Conservation (phyloP, 2,329 filamentous ascomycete genomes). For the Alternaria incomplexa region DNA sequence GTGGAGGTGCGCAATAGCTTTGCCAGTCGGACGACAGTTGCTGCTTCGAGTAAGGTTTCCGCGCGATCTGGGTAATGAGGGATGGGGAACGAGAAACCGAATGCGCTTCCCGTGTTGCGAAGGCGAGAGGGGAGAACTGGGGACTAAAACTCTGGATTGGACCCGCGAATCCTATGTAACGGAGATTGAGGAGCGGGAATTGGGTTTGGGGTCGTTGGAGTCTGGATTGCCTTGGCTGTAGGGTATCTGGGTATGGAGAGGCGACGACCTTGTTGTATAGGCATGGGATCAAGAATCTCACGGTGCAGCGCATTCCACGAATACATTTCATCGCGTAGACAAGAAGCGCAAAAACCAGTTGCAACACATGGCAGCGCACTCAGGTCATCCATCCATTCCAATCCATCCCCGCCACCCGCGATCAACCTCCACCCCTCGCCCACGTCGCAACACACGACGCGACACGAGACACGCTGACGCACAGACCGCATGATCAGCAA, state of each 20-base stretch:
- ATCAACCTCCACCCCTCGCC: not conserved
- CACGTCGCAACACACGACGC: not conserved
- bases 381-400: not conserved
- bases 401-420: not conserved
- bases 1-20: not conserved
- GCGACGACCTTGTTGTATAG: not conserved
- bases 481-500: slow-evolving; percentile 2
- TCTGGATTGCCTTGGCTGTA: not conserved
- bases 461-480: slow-evolving; percentile 2
- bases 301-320: not conserved
- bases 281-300: not conserved
- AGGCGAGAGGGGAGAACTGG: not conserved
- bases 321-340: not conserved
- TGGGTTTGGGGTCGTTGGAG: not conserved
- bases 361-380: not conserved
- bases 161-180: not conserved
- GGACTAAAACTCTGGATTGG: not conserved
- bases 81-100: not conserved
- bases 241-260: not conserved
- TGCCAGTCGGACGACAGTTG: not conserved
- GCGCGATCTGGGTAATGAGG: not conserved
- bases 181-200: not conserved
- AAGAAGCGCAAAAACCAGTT: not conserved
- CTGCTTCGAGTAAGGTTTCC: not conserved
- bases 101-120: not conserved